Base-by-base conservation (phyloP, 1,284 basidiomycete species). In the Leccinum pallidistipes region DNA sequence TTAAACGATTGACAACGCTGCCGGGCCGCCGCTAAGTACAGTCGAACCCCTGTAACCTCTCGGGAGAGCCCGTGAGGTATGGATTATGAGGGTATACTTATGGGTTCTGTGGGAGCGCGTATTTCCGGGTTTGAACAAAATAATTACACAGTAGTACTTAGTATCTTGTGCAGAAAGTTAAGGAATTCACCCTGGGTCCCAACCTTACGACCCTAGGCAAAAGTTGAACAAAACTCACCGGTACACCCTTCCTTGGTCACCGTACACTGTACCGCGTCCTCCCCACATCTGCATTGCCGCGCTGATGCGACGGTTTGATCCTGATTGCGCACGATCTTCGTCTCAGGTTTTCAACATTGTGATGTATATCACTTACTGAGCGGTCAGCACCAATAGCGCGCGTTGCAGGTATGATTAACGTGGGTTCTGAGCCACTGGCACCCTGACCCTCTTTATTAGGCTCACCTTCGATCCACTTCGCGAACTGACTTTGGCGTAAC, bases 211-310 rank as follows among this genome's bases (percentile, higher is more conserved):
- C 27, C 27, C 27, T 27, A 27, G 27, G 27, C 27, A 27, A 27
- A 27, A 27, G 27, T 27, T 27, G 27, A 27, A 27, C 27, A 27
- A 27, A 27, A 27, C 27, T 27, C 27, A 27, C 27, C 27, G 27
- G 27, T 27, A 27, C 27, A 27, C 27, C 87, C 86, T 50, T 90
- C 90, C 66, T 90, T 92, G 12, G 73, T 76, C 14, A 87, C 87
- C 0, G 82, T 85, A 57, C 77, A 78, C 47, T 79, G 78, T 16
- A 82, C 78, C 0, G 91, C 89, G 14, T 87, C 85, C 51, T 88
- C 73, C n/a, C 84, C 82, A 69, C 95, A 97, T 18, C 80, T 75
- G 71, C 96, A 97, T 43, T 76, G 75, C 54, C 81, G 79, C 16
- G 66, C 62, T 36, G 72, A 62, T 53, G 57, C 60, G 27, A 60